Evolutionary conservation across 2,329 filamentous ascomycete species (phyloP), one percentile per base, ranked within the genome.

Genomic region (Onygenales sp.): DNA sequence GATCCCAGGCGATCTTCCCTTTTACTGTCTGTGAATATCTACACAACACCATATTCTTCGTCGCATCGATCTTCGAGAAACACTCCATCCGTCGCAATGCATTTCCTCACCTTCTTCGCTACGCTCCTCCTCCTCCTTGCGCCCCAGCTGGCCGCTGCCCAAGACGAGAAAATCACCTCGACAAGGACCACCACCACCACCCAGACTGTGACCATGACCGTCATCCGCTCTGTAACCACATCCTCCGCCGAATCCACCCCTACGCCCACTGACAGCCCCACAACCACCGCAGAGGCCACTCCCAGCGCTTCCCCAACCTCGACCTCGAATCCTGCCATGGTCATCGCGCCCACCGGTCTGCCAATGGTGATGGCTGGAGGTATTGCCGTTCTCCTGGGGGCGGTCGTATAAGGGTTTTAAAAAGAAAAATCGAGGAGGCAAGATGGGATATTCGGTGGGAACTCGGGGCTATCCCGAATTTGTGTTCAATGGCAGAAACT

Each of bases 171-270:
- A 47, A 66, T 65, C 50, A 64, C 64, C 42, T 61, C 69, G 27
- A 71, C 68, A 17, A 66, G 67, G 46, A 70, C 71, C 57, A 59
- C 62, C 55, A 69, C 71, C 27, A 75, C 75, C 58, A 74, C 74
- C 27, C 71, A 73, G 43, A 72, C 78, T 14, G 69, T 73, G 10
- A 63, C 66, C 51, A 66, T 66, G 38, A 59, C 67, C 2, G 59
- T 66, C 48, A 55, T 60, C 49, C 58, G 54, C 38, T 55, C 55
- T 21, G 52, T 57, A 55, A 53, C 56, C 27, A 54, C 60, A 5
- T 55, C 60, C 44, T 49, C 52, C 31, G 44, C 55, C 39, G 55
- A 54, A 36, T 52, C 56, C 31, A 56, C 65, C 13, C 60, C 58
- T 38, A 62, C 58, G 42, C 43, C 21, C 27, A n/a, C 46, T 5